These are phyloP conservation scores for Aspergillus candidus DNA, from an alignment of 2,329 filamentous ascomycete genomes.

Conservation along the genomic window DNA sequence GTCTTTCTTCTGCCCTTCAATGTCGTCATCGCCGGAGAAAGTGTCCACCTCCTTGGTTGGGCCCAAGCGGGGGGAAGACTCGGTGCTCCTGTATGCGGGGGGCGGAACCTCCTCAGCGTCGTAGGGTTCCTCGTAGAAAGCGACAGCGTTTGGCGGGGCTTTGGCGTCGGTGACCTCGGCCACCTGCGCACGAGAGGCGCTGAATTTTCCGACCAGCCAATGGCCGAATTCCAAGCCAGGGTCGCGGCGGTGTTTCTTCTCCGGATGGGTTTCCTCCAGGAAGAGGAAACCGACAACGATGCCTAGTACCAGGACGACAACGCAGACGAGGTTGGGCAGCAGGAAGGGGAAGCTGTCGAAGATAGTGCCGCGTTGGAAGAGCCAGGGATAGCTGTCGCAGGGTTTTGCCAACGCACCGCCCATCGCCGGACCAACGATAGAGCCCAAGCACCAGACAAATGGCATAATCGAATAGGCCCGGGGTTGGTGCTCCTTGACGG, in stretches of 20 bases:
- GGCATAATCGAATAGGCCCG: constrained; percentile 97
- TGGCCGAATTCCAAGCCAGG: constrained; percentile 69
- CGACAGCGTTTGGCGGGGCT: constrained; percentile 38
- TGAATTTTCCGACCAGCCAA: constrained; percentile 50
- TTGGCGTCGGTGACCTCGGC: constrained; percentile 38
- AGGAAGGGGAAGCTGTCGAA: constrained; percentile 87
- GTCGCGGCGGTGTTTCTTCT: constrained; percentile 71
- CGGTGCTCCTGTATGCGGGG: constrained; percentile 61
- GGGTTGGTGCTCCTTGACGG: constrained; percentile 86
- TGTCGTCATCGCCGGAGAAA: constrained; percentile 34
- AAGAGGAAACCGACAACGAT: constrained; percentile 76
- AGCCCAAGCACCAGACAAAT: constrained; percentile 95
- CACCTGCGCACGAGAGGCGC: constrained; percentile 24
- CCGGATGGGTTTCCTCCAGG: constrained; percentile 86
- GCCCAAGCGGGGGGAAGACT: constrained; percentile 48
- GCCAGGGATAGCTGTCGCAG: constrained; percentile 68
- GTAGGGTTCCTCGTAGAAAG: constrained; percentile 44
- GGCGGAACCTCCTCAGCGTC: constrained; percentile 53
- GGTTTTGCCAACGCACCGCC: constrained; percentile 86
- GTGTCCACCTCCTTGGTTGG: constrained; percentile 26
- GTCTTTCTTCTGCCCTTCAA: constrained; percentile 37
- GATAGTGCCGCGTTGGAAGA: constrained; percentile 67
- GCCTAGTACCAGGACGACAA: constrained; percentile 67
- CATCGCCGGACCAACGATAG: constrained; percentile 85
- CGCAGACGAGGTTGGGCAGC: constrained; percentile 85